Evolutionary conservation across 2,329 filamentous ascomycete genomes (phyloP).

Genomic region (Herpotrichia juniperi): DNA sequence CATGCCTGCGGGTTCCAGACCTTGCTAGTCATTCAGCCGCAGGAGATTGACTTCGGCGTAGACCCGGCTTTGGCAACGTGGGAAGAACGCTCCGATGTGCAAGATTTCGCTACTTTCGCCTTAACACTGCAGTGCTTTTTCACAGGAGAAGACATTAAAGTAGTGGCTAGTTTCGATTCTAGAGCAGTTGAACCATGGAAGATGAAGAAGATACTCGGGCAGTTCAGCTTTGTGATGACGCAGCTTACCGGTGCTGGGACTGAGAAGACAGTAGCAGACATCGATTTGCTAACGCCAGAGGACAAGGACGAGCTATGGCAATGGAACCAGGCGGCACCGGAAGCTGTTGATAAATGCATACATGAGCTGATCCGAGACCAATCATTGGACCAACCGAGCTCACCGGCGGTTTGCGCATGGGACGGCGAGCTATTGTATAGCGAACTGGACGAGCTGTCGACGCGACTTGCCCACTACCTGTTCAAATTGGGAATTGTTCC

Average conservation of each 20-base stretch:
- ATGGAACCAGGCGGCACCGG: background rate
- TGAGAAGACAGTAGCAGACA: slow-evolving; percentile 29
- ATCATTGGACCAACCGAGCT: background rate
- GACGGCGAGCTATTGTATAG: slow-evolving; percentile 16
- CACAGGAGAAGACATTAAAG: background rate
- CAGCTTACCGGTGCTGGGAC: slow-evolving; percentile 12
- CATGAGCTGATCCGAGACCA: background rate
- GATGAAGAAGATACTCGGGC: slow-evolving; percentile 16
- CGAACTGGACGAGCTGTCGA: slow-evolving; percentile 8
- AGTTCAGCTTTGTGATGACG: too few species aligned
- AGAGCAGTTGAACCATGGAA: background rate
- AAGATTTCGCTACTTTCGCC: background rate
- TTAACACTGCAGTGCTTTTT: background rate
- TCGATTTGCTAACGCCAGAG: slow-evolving; percentile 8
- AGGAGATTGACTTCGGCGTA: background rate
- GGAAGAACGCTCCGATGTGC: background rate
- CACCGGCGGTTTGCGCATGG: slow-evolving; percentile 12
- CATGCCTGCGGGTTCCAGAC: background rate
- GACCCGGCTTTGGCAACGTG: background rate
- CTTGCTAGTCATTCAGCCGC: background rate
- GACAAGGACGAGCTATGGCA: background rate
- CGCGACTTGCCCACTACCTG: slow-evolving; percentile 8
- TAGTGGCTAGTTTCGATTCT: background rate
- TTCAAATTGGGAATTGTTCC: slow-evolving; percentile 4
- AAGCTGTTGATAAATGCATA: background rate